These are phyloP conservation scores for Misopates orontium DNA, from an alignment of 257 asterid species.

Conservation along the genomic window DNA sequence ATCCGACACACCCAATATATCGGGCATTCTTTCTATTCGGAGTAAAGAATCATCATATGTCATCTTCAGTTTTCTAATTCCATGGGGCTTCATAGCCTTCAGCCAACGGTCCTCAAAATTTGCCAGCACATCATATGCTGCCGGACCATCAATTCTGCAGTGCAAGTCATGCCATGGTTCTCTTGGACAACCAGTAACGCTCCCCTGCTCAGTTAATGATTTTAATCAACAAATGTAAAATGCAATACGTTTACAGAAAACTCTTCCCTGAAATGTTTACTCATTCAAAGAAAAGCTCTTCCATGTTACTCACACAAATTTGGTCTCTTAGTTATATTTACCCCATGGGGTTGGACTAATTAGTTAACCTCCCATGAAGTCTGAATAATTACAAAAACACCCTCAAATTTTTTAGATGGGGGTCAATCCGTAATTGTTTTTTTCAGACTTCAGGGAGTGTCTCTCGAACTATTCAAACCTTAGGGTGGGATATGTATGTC, in stretches of 20 bases:
- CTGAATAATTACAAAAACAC: no score
- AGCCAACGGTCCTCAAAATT: conserved; percentile 67
- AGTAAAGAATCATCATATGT: conserved; percentile 57
- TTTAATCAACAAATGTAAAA: no score
- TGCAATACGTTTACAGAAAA: no score
- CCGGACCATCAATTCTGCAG: conserved; percentile 62
- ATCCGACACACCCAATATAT: conserved; percentile 72
- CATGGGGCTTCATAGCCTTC: conserved; percentile 48
- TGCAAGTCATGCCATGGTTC: conserved; percentile 75
- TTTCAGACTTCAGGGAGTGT: no score
- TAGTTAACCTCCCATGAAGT: no score
- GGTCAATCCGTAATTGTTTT: no score
- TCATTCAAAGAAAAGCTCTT: background rate
- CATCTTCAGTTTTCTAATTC: conserved; percentile 35
- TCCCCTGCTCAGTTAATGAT: no score
- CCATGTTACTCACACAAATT: background rate
- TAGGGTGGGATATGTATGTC: no score
- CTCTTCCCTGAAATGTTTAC: no score
- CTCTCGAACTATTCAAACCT: no score
- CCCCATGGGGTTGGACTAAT: no score
- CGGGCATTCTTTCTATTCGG: conserved; percentile 74
- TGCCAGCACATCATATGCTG: conserved; percentile 56
- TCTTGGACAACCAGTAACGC: conserved; percentile 38
- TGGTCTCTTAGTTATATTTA: background rate
- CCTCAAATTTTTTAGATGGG: no score